These are phyloP conservation scores for Taiozyma onychis DNA, from an alignment of 1,139 yeast species.

Conservation along the genomic window DNA sequence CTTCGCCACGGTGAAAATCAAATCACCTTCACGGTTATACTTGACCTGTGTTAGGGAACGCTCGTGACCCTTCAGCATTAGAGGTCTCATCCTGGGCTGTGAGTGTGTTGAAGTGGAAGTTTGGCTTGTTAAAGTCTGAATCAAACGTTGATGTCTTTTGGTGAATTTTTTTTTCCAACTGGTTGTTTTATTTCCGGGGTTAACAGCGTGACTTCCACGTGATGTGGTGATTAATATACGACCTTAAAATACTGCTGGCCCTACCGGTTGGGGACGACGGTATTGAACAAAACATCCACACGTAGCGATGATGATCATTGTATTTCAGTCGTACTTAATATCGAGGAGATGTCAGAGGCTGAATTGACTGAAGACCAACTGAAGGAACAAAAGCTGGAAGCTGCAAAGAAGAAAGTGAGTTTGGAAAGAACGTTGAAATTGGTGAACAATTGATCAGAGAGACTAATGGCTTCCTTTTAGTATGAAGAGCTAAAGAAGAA, in stretches of 20 bases:
- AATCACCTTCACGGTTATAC: constrained; percentile 92
- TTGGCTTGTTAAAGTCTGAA: background rate
- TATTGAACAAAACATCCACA: too few species aligned
- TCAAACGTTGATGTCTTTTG: background rate
- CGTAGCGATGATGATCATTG: too few species aligned
- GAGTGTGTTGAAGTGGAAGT: background rate
- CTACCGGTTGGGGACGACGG: too few species aligned
- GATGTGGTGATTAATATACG: background rate
- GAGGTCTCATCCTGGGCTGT: constrained; percentile 41
- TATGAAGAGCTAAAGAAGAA: constrained; percentile 61
- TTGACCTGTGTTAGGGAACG: constrained; percentile 89
- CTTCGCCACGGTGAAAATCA: constrained; percentile 87
- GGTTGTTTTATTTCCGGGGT: background rate
- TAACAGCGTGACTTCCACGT: background rate
- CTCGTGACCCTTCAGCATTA: constrained; percentile 69
- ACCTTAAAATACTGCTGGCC: too few species aligned
- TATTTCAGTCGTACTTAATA: too few species aligned
- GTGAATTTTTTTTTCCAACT: background rate
- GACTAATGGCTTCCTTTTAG: constrained; percentile 15
- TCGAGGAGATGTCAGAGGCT: background rate
- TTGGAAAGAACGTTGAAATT: background rate
- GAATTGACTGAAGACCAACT: constrained; percentile 26
- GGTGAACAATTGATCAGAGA: constrained; percentile 2
- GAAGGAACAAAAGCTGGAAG: constrained; percentile 55
- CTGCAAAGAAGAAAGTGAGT: constrained; percentile 52